Evolutionary conservation across 208 protist genomes (phyloP).

Genomic region (Leishmania guyanensis): DNA sequence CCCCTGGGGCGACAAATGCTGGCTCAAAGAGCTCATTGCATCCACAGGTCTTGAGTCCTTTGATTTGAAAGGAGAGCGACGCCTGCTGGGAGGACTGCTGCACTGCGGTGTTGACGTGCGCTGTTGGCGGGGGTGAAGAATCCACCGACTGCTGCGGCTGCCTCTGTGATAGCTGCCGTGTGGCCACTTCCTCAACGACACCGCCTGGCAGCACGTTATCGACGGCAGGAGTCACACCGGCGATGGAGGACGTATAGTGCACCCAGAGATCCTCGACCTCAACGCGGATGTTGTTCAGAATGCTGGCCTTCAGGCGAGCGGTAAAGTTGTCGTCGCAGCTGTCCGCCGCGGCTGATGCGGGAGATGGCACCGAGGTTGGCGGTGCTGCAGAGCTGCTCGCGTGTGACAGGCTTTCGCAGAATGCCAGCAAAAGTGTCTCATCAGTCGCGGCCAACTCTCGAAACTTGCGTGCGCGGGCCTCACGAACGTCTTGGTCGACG

Average conservation of each 20-base stretch:
- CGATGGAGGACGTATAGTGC: conserved; percentile 39
- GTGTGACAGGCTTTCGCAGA: conserved; percentile 12
- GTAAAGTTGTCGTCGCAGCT: conserved; percentile 64
- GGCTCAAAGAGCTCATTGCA: conserved; percentile 62
- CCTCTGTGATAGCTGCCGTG: not conserved
- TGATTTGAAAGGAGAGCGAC: conserved; percentile 38
- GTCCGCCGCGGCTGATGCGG: conserved; percentile 2
- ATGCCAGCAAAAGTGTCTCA: conserved; percentile 39
- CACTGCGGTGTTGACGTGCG: not conserved
- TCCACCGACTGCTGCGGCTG: not conserved
- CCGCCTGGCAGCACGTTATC: not conserved
- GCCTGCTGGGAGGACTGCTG: not conserved
- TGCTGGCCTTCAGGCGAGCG: conserved; percentile 69
- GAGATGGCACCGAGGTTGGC: not conserved
- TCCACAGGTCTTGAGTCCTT: conserved; percentile 49
- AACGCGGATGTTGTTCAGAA: conserved; percentile 82
- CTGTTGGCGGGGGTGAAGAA: not conserved
- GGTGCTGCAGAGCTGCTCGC: conserved; percentile 2
- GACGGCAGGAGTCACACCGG: not conserved
- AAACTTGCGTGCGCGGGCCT: conserved; percentile 47
- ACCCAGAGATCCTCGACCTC: conserved; percentile 55
- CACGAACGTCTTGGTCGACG: conserved; percentile 43
- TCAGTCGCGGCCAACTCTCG: conserved; percentile 57
- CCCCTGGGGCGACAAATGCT: conserved; percentile 39
- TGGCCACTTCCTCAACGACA: not conserved